Percentiles rank a stretch among this genome's conserved stretches.
These are phyloP conservation scores for Fusarium sp. DNA, from an alignment of 2,329 filamentous ascomycete genomes.

Conservation along the genomic window DNA sequence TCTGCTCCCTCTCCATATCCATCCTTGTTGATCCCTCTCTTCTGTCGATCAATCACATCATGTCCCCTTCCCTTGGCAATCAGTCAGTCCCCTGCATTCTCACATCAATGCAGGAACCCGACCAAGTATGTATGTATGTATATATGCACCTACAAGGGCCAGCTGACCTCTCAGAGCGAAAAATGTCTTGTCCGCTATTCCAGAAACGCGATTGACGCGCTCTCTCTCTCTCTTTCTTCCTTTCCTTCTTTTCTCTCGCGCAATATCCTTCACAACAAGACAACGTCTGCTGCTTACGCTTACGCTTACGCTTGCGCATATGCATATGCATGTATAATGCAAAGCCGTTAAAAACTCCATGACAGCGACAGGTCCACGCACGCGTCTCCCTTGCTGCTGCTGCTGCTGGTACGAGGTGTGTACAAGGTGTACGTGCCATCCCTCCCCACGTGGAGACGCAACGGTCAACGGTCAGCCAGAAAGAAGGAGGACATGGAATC, in stretches of 20 bases:
- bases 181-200: not conserved
- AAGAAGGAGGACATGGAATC: constrained; percentile 12
- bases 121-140: constrained; percentile 10
- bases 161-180: not conserved
- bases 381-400: constrained; percentile 21
- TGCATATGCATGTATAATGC: not conserved
- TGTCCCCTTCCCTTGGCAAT: constrained; percentile 7
- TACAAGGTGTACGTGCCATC: not conserved
- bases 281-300: too few species aligned
- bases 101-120: constrained; percentile 44
- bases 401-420: too few species aligned
- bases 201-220: constrained; percentile 16
- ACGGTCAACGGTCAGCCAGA: constrained; percentile 21
- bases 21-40: constrained; percentile 6
- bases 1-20: not conserved
- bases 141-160: constrained; percentile 11
- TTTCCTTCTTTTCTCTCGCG: not conserved
- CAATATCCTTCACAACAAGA: not conserved
- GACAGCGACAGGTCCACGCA: constrained; percentile 26
- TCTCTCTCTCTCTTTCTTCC: too few species aligned
- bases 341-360: constrained; percentile 24
- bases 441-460: constrained; percentile 26
- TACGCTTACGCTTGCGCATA: too few species aligned
- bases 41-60: constrained; percentile 22
- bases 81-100: constrained; percentile 33